Conservation (phyloP, 371 early-diverging fungal species). For the Choanephora cucurbitarum region DNA sequence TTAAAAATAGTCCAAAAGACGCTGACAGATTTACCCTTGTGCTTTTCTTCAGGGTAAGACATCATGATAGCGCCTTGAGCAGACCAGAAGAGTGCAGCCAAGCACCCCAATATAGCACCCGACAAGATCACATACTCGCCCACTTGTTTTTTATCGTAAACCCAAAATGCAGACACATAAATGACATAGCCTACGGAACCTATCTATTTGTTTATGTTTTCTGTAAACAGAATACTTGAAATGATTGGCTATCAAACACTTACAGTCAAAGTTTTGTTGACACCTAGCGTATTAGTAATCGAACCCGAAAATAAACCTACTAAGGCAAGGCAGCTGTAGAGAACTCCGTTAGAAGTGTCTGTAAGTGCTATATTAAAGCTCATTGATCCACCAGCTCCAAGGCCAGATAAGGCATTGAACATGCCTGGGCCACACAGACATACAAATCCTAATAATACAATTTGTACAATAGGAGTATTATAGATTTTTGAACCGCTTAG, state of each 20-base stretch:
- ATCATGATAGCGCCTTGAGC: constrained; percentile 71
- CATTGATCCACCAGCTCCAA: constrained; percentile 56
- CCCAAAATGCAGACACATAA: constrained; percentile 54
- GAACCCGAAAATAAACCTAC: constrained; percentile 66
- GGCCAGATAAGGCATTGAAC: constrained; percentile 53
- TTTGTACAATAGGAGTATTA: constrained; percentile 60
- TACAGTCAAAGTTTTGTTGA: constrained; percentile 46
- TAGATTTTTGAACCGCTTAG: no score
- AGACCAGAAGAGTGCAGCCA: constrained; percentile 61
- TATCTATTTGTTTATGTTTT: constrained; percentile 24
- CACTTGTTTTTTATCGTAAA: constrained; percentile 42
- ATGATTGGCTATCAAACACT: no score
- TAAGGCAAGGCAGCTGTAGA: constrained; percentile 71
- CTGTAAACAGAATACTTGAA: no score
- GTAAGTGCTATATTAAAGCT: constrained; percentile 58
- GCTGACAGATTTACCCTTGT: constrained; percentile 75
- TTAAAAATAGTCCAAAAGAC: constrained; percentile 82
- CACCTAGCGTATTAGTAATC: constrained; percentile 59
- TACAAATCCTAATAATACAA: constrained; percentile 68
- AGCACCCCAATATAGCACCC: constrained; percentile 63
- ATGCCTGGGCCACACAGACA: constrained; percentile 76
- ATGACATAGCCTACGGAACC: constrained; percentile 54
- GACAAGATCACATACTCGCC: constrained; percentile 50
- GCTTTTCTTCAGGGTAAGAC: constrained; percentile 62
- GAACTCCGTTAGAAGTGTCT: constrained; percentile 67